phyloP scores from a whole-genome alignment of 352 stramenopile species.

The Thalassiosira exigua region DNA sequence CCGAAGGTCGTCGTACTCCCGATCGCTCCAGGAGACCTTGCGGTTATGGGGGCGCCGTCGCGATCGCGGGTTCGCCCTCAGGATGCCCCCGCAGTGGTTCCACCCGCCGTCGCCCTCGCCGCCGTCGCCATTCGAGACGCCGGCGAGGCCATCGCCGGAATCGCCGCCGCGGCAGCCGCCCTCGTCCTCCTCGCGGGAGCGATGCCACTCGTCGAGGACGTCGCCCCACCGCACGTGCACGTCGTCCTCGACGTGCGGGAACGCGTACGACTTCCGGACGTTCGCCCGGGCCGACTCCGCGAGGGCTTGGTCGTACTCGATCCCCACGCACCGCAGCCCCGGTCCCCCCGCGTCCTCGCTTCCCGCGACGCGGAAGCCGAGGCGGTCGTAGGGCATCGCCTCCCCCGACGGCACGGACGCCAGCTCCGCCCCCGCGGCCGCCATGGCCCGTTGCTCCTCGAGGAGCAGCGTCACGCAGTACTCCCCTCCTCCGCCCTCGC shows the following conservation, averaged over 20 bases:
- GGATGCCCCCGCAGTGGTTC: no score
- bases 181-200: neutral
- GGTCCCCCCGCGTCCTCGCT: neutral
- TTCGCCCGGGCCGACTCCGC: slow-evolving; percentile 35
- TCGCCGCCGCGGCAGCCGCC: no score
- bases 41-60: no score
- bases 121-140: slow-evolving; percentile 3
- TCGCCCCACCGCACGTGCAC: slow-evolving; percentile 68
- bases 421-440: neutral
- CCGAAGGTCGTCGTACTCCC: slow-evolving; percentile 2
- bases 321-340: slow-evolving; percentile 68
- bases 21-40: no score
- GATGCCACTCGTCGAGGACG: slow-evolving; percentile 58
- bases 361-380: neutral
- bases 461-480: neutral
- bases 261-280: slow-evolving; percentile 26
- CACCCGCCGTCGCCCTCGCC: neutral
- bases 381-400: no score
- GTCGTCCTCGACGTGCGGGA: slow-evolving; percentile 23
- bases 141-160: no score
- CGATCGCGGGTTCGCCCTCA: no score
- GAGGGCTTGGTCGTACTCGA: slow-evolving; percentile 72
- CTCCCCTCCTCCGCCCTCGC: no score
- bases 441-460: slow-evolving; percentile 2
- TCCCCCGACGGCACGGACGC: neutral